Evolutionary conservation across 768 basidiomycete species (phyloP), one percentile per base, ranked within the genome.

Genomic region (Leccinum arenicola): DNA sequence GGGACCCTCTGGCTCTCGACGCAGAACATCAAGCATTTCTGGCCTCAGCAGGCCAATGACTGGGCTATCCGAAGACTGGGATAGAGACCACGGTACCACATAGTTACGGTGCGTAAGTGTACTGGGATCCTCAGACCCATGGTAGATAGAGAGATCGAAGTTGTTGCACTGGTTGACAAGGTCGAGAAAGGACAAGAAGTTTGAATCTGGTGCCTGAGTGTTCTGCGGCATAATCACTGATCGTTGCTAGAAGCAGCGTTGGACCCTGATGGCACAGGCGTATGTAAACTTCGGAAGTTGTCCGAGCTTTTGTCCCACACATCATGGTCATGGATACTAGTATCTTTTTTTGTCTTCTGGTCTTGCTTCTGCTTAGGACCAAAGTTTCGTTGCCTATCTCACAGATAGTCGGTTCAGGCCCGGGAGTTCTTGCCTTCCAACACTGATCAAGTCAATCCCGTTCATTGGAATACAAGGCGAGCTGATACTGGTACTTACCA

Each of bases 141-240:
- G 66, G 56, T 59, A 69, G 68, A 58, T 62, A 73, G 66, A 79
- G 59, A 72, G 63, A 38, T 76, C 78, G 56, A 84, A 84, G 71
- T 94, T 95, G 72, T 94, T 84, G 78, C 89, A 92, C 45, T 74
- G 68, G 53, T 85, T 76, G 60, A 94, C 74, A 58, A 94, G 68
- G 25, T 87, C 80, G 25, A 93, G 79, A 64, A 87, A 85, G 19
- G 81, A 78, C 35, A 68, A 19, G 19, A 11, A 38, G 53, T 17
- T 48, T 17, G 58, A 50, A 43, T 40, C 55, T 21, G 2, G 19
- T 17, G 7, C 21, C 21, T 15, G 59, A n/a, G 19, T 19, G 48
- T 33, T 53, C 21, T 52, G 25, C 17, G 27, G 54, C 66, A 68
- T 58, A 1, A 64, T 57, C 3, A 25, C 3, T 58, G 56, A 21